These are phyloP conservation scores for Tarenaya hassleriana DNA, from an alignment of 345 rosid species.

Conservation along the genomic window DNA sequence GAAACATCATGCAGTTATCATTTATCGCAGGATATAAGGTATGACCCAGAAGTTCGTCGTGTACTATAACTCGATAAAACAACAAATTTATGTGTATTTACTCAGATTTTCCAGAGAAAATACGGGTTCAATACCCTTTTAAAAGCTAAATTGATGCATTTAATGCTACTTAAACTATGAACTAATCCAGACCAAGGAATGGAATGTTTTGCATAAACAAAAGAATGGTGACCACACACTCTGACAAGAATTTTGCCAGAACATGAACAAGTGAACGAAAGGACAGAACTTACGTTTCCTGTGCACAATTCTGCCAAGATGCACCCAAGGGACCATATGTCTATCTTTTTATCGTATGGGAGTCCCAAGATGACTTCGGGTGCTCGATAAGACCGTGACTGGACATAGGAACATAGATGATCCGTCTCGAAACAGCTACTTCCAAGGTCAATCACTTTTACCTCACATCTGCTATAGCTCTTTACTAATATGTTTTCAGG, in stretches of 20 bases:
- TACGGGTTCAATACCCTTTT: not conserved
- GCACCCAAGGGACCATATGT: constrained; percentile 99
- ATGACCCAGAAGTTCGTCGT: too few relatives aligned
- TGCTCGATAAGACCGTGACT: constrained; percentile 95
- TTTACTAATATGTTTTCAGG: constrained; percentile 95
- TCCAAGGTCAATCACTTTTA: constrained; percentile 99
- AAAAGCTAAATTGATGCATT: not conserved
- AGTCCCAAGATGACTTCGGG: constrained; percentile 96
- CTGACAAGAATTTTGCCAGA: too few relatives aligned
- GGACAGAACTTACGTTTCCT: constrained; percentile 74
- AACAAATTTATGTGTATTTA: not conserved
- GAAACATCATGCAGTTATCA: not conserved
- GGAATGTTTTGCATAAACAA: not conserved
- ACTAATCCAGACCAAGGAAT: too few relatives aligned
- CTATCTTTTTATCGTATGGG: constrained; percentile 94
- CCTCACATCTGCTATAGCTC: constrained; percentile 97
- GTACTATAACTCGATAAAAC: too few relatives aligned
- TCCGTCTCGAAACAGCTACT: constrained; percentile 99
- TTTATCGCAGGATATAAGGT: too few relatives aligned
- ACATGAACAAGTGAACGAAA: constrained; percentile 9
- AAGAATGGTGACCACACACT: not conserved
- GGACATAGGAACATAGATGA: constrained; percentile 96
- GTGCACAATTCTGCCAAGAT: constrained; percentile 97
- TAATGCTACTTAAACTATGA: not conserved
- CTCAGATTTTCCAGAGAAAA: not conserved